Base-by-base conservation (phyloP, 2,329 filamentous ascomycete species). In the Aphanoascus verrucosus region DNA sequence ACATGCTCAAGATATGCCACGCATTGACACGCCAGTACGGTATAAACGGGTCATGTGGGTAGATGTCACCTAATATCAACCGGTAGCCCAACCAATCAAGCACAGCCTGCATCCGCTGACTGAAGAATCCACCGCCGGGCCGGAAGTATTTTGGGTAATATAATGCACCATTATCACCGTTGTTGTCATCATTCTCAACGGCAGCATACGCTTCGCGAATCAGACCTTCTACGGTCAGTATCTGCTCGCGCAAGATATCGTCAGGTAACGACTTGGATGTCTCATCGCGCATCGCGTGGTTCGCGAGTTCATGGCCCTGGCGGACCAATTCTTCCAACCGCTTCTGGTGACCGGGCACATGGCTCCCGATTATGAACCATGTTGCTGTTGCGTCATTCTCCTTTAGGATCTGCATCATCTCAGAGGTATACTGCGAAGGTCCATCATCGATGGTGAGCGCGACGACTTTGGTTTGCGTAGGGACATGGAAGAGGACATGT, bases 31-130 rank as follows among this genome's bases (percentile, higher is more conserved):
- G 72, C 60, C 80, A 77, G 62, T 79, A 83, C 8, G 74, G 74
- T 55, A 95, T 84, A 74, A 94, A 88, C n/a, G 89, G 83, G 70
- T 95, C 89, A 71, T 94, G 88, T 4, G 89, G 89, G 69, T 94
- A 95, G 40, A 95, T 83, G 67, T 82, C 83, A 2, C 89, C 89
- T 38, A 95, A 72, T n/a, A 89, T 84, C 49, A 93, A 74, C 48
- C 77, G 74, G 67, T 88, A 90, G 3, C 82, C 83, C 56, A 88
- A 65, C 49, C 70, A 73, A 34, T 70, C 69, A 6, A 88, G 69
- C 35, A 84, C 65, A 34, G 63, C 63, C 14, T 85, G 75, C 82
- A 94, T 90, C 15, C 78, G 68, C 41, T 74, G 72, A 62, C 78
- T 88, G 72, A 94, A 94, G 67, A 94, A 84, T 12, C 89, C 89